Evolutionary conservation across 192 early-diverging fungal genomes (phyloP).

Genomic region (Pecoramyces ruminantium): DNA sequence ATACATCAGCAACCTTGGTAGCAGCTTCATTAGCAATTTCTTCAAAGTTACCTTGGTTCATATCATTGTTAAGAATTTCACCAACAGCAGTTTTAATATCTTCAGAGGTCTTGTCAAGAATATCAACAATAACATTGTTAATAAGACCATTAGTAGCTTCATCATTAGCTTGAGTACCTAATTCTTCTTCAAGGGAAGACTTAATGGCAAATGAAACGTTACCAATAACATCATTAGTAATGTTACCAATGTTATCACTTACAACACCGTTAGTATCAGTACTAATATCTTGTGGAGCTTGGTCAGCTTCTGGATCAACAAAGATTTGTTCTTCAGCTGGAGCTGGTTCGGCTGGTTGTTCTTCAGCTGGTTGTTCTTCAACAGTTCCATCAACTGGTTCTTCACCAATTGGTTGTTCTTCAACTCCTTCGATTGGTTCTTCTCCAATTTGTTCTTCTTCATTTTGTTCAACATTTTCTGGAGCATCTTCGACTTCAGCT

Average conservation of each 20-base stretch:
- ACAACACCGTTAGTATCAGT: background rate
- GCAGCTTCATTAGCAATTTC: background rate
- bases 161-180: background rate
- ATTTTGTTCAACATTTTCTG: too few species aligned
- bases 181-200: background rate
- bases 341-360: too few species aligned
- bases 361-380: background rate
- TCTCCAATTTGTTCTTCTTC: too few species aligned
- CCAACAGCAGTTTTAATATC: background rate
- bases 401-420: too few species aligned
- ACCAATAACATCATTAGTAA: background rate
- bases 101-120: background rate
- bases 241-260: background rate
- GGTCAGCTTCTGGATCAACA: background rate
- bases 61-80: background rate
- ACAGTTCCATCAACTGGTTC: background rate
- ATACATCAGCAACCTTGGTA: background rate
- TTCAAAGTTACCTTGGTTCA: background rate
- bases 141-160: background rate
- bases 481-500: too few species aligned
- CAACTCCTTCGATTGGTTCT: too few species aligned
- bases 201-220: background rate
- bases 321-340: background rate
- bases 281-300: background rate
- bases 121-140: background rate